Percentiles rank a stretch among this genome's conserved stretches.
These are phyloP conservation scores for Tolypocladium pustulatum DNA, from an alignment of 2,329 filamentous ascomycete genomes.

Conservation along the genomic window DNA sequence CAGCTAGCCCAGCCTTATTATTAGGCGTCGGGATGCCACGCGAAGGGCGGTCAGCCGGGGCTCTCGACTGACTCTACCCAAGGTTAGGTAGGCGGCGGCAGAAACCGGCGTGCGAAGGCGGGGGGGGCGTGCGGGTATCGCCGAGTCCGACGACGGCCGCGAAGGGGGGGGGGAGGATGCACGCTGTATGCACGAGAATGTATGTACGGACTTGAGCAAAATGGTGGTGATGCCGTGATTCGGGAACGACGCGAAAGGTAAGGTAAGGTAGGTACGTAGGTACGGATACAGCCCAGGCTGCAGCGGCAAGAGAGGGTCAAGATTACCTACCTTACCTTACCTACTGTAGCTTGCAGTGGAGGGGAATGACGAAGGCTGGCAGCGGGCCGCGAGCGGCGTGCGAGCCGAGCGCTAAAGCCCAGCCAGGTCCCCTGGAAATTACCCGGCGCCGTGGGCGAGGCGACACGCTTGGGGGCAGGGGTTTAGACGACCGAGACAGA, in stretches of 20 bases:
- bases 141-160: background rate
- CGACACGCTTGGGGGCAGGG: background rate
- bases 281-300: no score
- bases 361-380: background rate
- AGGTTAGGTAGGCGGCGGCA: background rate
- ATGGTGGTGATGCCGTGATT: background rate
- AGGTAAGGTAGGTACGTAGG: no score
- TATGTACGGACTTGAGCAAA: background rate
- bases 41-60: constrained; percentile 2
- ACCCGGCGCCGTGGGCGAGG: no score
- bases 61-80: background rate
- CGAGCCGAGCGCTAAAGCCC: background rate
- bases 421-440: no score
- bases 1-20: constrained; percentile 2
- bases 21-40: constrained; percentile 2
- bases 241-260: background rate
- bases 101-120: background rate
- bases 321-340: no score
- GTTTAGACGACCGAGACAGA: background rate
- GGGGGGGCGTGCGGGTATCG: background rate
- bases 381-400: background rate
- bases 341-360: background rate
- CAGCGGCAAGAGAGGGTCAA: no score
- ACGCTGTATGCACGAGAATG: background rate
- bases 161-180: background rate